These are phyloP conservation scores for Fusarium sp. DNA, from an alignment of 2,329 filamentous ascomycete genomes.

Conservation along the genomic window DNA sequence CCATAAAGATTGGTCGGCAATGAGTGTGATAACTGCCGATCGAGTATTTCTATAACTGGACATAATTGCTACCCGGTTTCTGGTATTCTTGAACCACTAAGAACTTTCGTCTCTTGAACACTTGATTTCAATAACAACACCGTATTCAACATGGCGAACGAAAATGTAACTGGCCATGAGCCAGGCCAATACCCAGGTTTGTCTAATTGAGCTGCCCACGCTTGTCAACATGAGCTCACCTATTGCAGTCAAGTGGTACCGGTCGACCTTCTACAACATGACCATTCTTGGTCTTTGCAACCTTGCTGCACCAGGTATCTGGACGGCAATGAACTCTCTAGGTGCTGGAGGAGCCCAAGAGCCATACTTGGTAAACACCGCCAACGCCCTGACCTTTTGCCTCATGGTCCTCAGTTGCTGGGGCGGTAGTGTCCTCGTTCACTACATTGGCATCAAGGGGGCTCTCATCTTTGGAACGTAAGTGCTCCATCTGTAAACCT, in stretches of 20 bases:
- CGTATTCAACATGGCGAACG: neutral
- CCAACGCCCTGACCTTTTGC: constrained; percentile 77
- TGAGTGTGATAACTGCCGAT: neutral
- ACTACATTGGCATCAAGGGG: constrained; percentile 76
- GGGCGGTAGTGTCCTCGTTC: constrained; percentile 71
- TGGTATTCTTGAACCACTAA: neutral
- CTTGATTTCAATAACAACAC: neutral
- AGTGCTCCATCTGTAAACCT: constrained; percentile 32
- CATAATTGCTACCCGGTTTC: neutral
- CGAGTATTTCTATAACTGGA: neutral
- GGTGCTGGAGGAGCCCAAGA: constrained; percentile 75
- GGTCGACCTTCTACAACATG: constrained; percentile 78
- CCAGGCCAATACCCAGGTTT: neutral
- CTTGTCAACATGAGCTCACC: neutral
- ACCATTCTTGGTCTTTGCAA: constrained; percentile 77
- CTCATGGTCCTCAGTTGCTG: constrained; percentile 79
- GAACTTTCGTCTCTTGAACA: neutral
- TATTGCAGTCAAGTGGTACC: constrained; percentile 73
- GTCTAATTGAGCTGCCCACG: neutral
- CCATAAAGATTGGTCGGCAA: neutral
- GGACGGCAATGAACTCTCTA: constrained; percentile 78
- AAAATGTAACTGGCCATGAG: neutral
- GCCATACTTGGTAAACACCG: constrained; percentile 69
- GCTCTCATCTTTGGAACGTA: constrained; percentile 76
- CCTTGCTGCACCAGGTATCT: constrained; percentile 76